Conservation (phyloP, 73 alveolate species). For the Paramecium primaurelia region DNA sequence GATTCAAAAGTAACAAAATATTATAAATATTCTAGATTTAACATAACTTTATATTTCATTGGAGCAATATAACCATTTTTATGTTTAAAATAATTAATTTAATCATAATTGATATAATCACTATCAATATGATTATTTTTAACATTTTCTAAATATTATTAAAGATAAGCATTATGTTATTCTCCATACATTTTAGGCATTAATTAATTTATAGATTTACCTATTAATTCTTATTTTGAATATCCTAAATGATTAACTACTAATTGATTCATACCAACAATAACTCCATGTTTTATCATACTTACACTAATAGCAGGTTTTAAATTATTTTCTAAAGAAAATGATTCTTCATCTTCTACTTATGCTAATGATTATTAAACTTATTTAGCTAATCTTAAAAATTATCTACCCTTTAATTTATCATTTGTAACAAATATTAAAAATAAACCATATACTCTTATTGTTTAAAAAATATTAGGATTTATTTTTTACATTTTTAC, state of each 20-base stretch:
- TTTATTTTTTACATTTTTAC: constrained; percentile 42
- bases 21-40: background rate
- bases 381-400: background rate
- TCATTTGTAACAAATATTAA: background rate
- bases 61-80: constrained; percentile 56
- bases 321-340: background rate
- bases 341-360: constrained; percentile 15
- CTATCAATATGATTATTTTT: background rate
- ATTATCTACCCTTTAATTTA: background rate
- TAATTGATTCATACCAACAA: constrained; percentile 23
- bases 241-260: constrained; percentile 42
- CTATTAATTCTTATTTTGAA: constrained; percentile 39
- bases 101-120: background rate
- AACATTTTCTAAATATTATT: constrained; percentile 1
- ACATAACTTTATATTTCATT: constrained; percentile 1
- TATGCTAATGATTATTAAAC: background rate
- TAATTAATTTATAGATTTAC: background rate
- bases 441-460: background rate
- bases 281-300: background rate
- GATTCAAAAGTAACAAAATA: constrained; percentile 3
- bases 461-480: background rate
- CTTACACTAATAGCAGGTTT: constrained; percentile 20
- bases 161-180: constrained; percentile 11
- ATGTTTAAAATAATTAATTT: background rate
- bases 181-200: constrained; percentile 38